Percentiles rank a stretch among this genome's conserved stretches.
phyloP scores from a whole-genome alignment of 352 stramenopile species.

The Phytophthora boehmeriae region DNA sequence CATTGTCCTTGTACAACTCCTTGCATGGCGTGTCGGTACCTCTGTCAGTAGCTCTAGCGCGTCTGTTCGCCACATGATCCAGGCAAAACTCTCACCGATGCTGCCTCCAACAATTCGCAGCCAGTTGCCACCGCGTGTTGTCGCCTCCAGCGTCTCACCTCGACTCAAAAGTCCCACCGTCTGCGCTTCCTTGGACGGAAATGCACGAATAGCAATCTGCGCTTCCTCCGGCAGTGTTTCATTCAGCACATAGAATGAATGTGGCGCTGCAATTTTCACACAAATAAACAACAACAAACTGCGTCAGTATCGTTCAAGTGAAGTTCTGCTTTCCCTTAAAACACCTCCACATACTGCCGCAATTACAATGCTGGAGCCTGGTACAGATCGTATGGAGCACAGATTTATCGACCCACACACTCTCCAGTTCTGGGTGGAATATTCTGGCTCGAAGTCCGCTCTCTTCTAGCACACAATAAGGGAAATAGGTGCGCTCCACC shows the following conservation, averaged over 20 bases:
- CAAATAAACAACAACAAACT: constrained; percentile 16
- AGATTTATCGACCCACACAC: constrained; percentile 59
- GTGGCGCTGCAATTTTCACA: constrained; percentile 20
- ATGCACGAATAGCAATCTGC: constrained; percentile 68
- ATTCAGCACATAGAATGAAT: constrained; percentile 69
- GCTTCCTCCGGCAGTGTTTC: constrained; percentile 58
- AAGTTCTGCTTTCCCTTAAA: neutral
- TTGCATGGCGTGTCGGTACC: constrained; percentile 28
- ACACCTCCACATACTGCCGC: constrained; percentile 43
- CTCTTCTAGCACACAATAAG: constrained; percentile 52
- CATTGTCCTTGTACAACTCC: constrained; percentile 20
- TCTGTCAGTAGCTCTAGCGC: constrained; percentile 55
- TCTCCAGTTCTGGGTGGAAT: constrained; percentile 48
- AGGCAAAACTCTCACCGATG: constrained; percentile 28
- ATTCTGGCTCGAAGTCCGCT: constrained; percentile 36
- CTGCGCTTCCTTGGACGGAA: constrained; percentile 67
- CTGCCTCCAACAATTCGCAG: constrained; percentile 42
- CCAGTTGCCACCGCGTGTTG: constrained; percentile 54
- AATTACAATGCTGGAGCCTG: constrained; percentile 45
- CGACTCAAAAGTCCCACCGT: constrained; percentile 56
- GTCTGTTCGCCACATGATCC: constrained; percentile 78
- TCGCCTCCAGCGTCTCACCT: constrained; percentile 60
- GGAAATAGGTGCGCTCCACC: constrained; percentile 41
- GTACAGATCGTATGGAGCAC: constrained; percentile 56
- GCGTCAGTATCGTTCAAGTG: constrained; percentile 2